Percentiles rank a stretch among this genome's conserved stretches.
Evolutionary conservation across 2,329 filamentous ascomycete genomes (phyloP).

Genomic region (Arthroderma sp.): DNA sequence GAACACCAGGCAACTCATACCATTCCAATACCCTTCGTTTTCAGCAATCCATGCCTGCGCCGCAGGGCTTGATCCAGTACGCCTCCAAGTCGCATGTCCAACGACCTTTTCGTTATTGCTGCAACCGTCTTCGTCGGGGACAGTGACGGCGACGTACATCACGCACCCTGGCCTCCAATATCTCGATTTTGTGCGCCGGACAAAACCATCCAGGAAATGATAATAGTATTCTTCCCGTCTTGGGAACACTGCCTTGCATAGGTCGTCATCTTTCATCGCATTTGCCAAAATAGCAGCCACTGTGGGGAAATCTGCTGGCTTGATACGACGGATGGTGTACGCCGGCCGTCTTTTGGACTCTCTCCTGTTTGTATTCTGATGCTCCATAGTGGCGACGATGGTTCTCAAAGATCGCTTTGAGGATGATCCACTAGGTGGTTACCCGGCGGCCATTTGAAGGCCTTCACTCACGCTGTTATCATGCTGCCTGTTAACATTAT

Average conservation of each 20-base stretch:
- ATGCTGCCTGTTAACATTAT: conserved; percentile 13
- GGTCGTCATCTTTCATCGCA: conserved; percentile 16
- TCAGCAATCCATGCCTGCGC: conserved; percentile 11
- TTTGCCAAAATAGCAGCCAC: conserved; percentile 13
- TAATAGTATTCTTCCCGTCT: conserved; percentile 13
- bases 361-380: too few species aligned
- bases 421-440: too few species aligned
- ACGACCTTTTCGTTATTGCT: conserved; percentile 10
- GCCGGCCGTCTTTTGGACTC: conserved; percentile 11
- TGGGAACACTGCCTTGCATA: conserved; percentile 14
- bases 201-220: conserved; percentile 13
- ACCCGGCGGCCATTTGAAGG: background rate
- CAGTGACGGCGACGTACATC: conserved; percentile 15
- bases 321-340: conserved; percentile 12
- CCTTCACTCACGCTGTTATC: conserved; percentile 11
- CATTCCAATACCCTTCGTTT: conserved; percentile 1
- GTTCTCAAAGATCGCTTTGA: too few species aligned
- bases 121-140: conserved; percentile 7
- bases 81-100: conserved; percentile 13
- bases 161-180: conserved; percentile 13
- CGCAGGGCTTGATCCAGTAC: conserved; percentile 6
- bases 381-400: too few species aligned
- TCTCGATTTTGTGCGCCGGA: conserved; percentile 12
- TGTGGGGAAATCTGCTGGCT: conserved; percentile 12
- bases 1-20: background rate